Percentiles rank a stretch among this genome's conserved stretches.
These are phyloP conservation scores for Entelexis sorbosivorans DNA, from an alignment of 1,139 yeast genomes.

Conservation along the genomic window DNA sequence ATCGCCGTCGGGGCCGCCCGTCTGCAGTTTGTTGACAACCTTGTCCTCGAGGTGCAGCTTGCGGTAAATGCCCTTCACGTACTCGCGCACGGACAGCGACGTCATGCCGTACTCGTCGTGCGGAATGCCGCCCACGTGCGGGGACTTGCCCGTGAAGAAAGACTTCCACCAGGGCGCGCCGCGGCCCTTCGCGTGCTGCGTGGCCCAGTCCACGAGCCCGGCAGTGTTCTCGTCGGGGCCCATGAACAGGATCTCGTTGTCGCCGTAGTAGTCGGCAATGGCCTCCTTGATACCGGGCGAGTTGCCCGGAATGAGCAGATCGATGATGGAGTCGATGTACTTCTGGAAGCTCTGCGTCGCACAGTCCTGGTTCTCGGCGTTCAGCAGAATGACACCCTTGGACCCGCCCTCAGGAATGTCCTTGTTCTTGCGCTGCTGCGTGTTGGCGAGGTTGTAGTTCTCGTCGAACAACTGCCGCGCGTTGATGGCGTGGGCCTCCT, in stretches of 20 bases:
- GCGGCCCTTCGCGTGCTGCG: constrained; percentile 79
- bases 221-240: constrained; percentile 99
- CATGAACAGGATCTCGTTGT: constrained; percentile 84
- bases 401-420: constrained; percentile 99
- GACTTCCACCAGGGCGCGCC: constrained; percentile 99
- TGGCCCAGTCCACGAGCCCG: constrained; percentile 95
- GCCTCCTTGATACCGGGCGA: constrained; percentile 72
- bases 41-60: constrained; percentile 53
- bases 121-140: constrained; percentile 90
- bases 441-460: constrained; percentile 87
- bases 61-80: constrained; percentile 78
- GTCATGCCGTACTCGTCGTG: constrained; percentile 99
- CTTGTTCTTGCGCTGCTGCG: constrained; percentile 94
- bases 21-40: constrained; percentile 70
- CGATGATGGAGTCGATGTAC: constrained; percentile 84
- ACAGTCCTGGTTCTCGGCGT: constrained; percentile 63
- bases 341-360: constrained; percentile 83
- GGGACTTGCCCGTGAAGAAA: constrained; percentile 91
- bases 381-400: constrained; percentile 86
- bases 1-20: constrained; percentile 99
- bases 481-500: constrained; percentile 77
- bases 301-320: constrained; percentile 60
- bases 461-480: constrained; percentile 88
- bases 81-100: constrained; percentile 84
- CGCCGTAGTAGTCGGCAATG: constrained; percentile 71